Evolutionary conservation across 2,329 filamentous ascomycete species (phyloP), one percentile per base, ranked within the genome.

Genomic region (Beauveria bassiana): DNA sequence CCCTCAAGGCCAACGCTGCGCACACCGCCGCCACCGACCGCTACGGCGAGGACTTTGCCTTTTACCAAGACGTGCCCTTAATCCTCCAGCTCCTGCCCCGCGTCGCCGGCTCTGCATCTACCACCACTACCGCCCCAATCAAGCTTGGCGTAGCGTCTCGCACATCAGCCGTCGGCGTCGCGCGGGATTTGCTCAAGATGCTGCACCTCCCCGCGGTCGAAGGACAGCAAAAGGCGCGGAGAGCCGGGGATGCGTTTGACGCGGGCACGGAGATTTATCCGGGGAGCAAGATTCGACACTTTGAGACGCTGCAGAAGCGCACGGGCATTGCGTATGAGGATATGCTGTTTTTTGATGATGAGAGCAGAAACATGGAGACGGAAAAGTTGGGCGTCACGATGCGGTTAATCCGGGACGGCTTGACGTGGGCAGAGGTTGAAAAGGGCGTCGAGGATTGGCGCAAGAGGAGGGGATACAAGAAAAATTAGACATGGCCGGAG

Each of bases 291-390:
- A 87, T 88, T n/a, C 83, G 85, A 64, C 93, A 98, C 74, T 96
- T 98, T 68, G 81, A 87, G 69, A 79, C 83, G 5, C 78, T 98
- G 67, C 83, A 88, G 10, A 83, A 87, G 71, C 81, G 85, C 61
- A 92, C 88, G 16, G 86, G 86, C 1, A 73, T 97, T 3, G 76
- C 78, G 6, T 96, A 85, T 69, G 83, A 88, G 65, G 91, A 97
- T 53, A 96, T 98, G 88, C 73, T 98, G 40, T 98, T 98, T 74
- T 98, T 98, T 67, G 93, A 98, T 68, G 93, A 98, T 68, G 93
- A 98, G 81, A 80, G 81, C 58, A 78, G 93, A 64, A 98, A 98
- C 70, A 80, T 85, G 62, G 92, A 97, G 70, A 93, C 96, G 1
- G 85, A 87, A 76, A 77, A 71, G 28, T 69, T 97, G 55, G 93